Percentiles rank a stretch among this genome's conserved stretches.
Evolutionary conservation across 2,329 filamentous ascomycete species (phyloP).

Genomic region (Periconia sp.): DNA sequence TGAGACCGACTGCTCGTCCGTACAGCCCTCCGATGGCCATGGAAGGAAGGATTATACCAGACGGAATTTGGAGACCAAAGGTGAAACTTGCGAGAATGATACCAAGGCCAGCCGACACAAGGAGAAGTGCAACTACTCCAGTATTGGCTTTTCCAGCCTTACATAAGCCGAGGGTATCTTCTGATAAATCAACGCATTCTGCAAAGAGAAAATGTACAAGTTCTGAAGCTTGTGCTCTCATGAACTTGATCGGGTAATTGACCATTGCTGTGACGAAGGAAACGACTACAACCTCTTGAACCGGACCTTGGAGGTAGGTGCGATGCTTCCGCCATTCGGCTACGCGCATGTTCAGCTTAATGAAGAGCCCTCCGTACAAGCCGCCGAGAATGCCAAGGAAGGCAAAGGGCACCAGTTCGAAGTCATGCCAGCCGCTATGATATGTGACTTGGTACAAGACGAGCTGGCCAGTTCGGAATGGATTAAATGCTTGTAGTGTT

Average conservation of each 20-base stretch:
- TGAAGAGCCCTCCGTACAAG: slow-evolving; percentile 93
- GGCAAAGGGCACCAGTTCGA: slow-evolving; percentile 88
- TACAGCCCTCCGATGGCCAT: slow-evolving; percentile 94
- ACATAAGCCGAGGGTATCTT: slow-evolving; percentile 90
- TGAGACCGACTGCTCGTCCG: slow-evolving; percentile 85
- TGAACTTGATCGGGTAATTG: slow-evolving; percentile 96
- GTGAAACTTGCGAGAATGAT: slow-evolving; percentile 86
- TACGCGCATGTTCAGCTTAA: slow-evolving; percentile 89
- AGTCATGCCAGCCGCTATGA: slow-evolving; percentile 88
- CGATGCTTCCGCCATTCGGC: slow-evolving; percentile 78
- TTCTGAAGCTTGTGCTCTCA: slow-evolving; percentile 90
- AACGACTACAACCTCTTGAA: slow-evolving; percentile 80
- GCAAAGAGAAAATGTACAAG: slow-evolving; percentile 91
- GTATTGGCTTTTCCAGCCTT: slow-evolving; percentile 83
- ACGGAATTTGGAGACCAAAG: slow-evolving; percentile 92
- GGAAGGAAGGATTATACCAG: slow-evolving; percentile 92
- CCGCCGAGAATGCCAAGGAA: slow-evolving; percentile 88
- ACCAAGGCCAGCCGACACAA: slow-evolving; percentile 82
- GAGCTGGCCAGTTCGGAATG: slow-evolving; percentile 92
- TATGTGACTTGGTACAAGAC: slow-evolving; percentile 97
- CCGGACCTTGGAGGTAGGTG: slow-evolving; percentile 71
- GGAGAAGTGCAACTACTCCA: slow-evolving; percentile 79
- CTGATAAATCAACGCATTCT: slow-evolving; percentile 81
- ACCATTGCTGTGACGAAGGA: slow-evolving; percentile 83
- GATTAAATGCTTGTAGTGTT: slow-evolving; percentile 88